These are phyloP conservation scores for Penicillium concentricum DNA, from an alignment of 2,329 filamentous ascomycete species.

Conservation along the genomic window DNA sequence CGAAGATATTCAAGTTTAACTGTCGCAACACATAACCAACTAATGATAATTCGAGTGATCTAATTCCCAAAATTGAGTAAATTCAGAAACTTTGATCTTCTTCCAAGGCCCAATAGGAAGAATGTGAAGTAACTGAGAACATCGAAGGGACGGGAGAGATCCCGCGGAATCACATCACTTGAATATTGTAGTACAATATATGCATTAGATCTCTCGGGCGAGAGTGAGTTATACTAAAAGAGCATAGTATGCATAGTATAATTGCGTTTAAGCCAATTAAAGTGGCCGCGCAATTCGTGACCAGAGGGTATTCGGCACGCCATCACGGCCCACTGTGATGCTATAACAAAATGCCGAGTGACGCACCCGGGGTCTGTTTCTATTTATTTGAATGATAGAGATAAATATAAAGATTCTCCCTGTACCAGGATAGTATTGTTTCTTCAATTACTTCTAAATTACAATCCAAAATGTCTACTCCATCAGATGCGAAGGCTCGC, in stretches of 20 bases:
- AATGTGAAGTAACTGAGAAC: not conserved
- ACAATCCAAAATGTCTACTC: not conserved
- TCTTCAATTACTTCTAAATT: not conserved
- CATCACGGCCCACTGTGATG: conserved; percentile 40
- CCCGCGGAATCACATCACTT: not conserved
- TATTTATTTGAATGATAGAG: not conserved
- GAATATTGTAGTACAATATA: no score
- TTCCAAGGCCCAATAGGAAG: not conserved
- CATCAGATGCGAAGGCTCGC: conserved; percentile 27
- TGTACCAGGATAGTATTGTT: not conserved
- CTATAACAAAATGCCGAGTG: conserved; percentile 16
- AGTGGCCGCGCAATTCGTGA: not conserved
- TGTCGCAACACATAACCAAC: no score
- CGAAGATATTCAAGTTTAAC: not conserved
- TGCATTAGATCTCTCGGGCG: conserved; percentile 1
- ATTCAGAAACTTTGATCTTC: not conserved
- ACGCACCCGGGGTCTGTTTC: conserved; percentile 12
- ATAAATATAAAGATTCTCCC: not conserved
- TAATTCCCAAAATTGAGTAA: not conserved
- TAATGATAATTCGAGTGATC: no score
- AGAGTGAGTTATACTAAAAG: not conserved
- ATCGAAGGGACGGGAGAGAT: no score
- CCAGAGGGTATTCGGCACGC: conserved; percentile 19
- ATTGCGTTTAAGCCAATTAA: conserved; percentile 6
- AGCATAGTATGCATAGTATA: not conserved